Percentiles rank a stretch among this genome's conserved stretches.
Evolutionary conservation across 2,329 filamentous ascomycete species (phyloP).

Genomic region (Fonsecaea pedrosoi): DNA sequence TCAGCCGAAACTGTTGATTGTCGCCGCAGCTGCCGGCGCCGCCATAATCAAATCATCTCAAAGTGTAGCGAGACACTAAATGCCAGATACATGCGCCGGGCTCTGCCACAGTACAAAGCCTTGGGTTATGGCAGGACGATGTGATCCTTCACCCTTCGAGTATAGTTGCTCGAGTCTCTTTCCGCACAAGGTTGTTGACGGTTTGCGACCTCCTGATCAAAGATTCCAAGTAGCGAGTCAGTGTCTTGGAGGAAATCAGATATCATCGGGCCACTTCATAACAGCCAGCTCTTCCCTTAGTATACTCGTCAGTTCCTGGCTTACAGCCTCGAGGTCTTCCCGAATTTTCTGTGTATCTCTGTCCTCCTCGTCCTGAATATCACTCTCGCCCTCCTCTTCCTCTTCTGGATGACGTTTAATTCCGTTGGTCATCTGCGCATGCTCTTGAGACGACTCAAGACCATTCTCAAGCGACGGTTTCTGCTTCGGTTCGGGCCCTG

Average conservation of each 20-base stretch:
- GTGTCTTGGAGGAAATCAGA: conserved; percentile 26
- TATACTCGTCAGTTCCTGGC: conserved; percentile 35
- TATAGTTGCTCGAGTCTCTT: background rate
- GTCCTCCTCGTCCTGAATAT: conserved; percentile 13
- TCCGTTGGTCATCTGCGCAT: conserved; percentile 12
- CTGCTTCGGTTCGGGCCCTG: conserved; percentile 34
- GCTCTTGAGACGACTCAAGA: conserved; percentile 9
- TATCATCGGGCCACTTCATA: conserved; percentile 40
- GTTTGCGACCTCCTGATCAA: background rate
- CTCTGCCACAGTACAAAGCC: background rate
- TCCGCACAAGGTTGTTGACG: background rate
- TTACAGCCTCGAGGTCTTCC: conserved; percentile 37
- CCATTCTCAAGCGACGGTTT: conserved; percentile 7
- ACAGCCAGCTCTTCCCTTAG: conserved; percentile 36
- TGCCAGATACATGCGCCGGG: background rate
- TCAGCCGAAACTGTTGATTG: conserved; percentile 13
- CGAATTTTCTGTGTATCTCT: conserved; percentile 30
- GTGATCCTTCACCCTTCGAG: background rate
- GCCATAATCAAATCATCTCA: background rate
- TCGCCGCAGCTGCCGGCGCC: background rate
- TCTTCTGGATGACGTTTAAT: conserved; percentile 22
- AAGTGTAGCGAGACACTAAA: background rate
- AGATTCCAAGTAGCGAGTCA: background rate
- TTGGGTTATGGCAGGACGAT: background rate
- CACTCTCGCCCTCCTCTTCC: conserved; percentile 16